Evolutionary conservation across 2,329 filamentous ascomycete species (phyloP).

Genomic region (Penicillium sp.): DNA sequence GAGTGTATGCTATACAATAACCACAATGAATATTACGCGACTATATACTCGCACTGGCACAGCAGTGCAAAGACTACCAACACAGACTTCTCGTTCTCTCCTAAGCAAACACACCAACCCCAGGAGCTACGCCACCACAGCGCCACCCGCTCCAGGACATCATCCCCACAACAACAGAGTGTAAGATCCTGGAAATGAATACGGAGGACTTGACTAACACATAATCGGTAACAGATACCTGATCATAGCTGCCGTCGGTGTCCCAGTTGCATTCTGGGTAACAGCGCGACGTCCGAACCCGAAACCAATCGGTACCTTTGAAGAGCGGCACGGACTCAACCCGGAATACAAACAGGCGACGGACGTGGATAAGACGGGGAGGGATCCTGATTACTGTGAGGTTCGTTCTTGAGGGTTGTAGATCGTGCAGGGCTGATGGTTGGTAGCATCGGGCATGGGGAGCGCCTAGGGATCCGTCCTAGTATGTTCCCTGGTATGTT

Average conservation of each 20-base stretch:
- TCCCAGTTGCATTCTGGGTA: neutral
- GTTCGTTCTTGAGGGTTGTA: neutral
- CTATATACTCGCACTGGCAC: neutral
- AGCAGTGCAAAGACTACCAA: neutral
- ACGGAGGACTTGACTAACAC: neutral
- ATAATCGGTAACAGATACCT: neutral
- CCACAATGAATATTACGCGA: neutral
- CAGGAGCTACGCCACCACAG: neutral
- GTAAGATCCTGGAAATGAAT: neutral
- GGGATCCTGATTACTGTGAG: neutral
- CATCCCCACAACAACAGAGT: neutral
- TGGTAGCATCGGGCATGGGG: neutral
- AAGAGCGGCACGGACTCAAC: neutral
- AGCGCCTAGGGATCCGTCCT: neutral
- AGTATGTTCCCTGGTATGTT: neutral
- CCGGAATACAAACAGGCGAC: neutral
- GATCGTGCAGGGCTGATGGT: neutral
- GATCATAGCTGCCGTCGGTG: neutral
- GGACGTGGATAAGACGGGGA: neutral
- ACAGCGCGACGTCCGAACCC: neutral
- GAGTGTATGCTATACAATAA: neutral
- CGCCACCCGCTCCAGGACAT: neutral
- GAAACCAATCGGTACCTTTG: neutral
- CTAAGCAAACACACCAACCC: neutral
- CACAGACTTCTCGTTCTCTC: neutral